Evolutionary conservation across 1,284 basidiomycete species (phyloP).

Genomic region (Rhodotorula mucilaginosa): DNA sequence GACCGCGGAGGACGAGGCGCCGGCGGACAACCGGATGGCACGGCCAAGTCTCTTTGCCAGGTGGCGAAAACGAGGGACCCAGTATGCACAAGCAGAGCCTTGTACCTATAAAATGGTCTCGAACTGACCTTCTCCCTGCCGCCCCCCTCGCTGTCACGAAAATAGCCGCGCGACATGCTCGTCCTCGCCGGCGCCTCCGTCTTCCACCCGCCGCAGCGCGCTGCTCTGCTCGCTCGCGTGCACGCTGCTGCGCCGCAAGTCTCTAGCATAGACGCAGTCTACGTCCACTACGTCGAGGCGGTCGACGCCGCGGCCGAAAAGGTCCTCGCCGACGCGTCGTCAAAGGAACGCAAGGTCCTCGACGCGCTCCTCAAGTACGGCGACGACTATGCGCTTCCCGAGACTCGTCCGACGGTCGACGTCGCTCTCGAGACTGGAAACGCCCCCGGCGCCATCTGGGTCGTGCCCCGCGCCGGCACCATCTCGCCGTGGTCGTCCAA

Average conservation of each 20-base stretch:
- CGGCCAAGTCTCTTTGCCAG: too few species aligned
- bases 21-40: too few species aligned
- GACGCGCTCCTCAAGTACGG: slow-evolving; percentile 82
- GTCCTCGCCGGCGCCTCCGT: slow-evolving; percentile 49
- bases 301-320: slow-evolving; percentile 55
- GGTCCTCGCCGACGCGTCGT: slow-evolving; percentile 56
- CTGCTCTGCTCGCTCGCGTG: slow-evolving; percentile 64
- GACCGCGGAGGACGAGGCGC: too few species aligned
- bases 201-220: slow-evolving; percentile 59
- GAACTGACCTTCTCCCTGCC: not conserved
- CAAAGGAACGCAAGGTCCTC: slow-evolving; percentile 59
- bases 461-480: slow-evolving; percentile 67
- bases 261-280: slow-evolving; percentile 73
- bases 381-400: slow-evolving; percentile 63
- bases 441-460: slow-evolving; percentile 57
- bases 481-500: slow-evolving; percentile 97
- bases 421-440: slow-evolving; percentile 23
- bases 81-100: too few species aligned
- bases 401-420: slow-evolving; percentile 54
- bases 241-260: slow-evolving; percentile 60
- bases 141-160: not conserved
- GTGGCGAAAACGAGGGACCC: too few species aligned
- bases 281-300: slow-evolving; percentile 79
- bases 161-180: slow-evolving; percentile 39
- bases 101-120: too few species aligned